Percentiles rank a stretch among this genome's conserved stretches.
Evolutionary conservation across 1,284 basidiomycete genomes (phyloP).

Genomic region (Peniophora sp.): DNA sequence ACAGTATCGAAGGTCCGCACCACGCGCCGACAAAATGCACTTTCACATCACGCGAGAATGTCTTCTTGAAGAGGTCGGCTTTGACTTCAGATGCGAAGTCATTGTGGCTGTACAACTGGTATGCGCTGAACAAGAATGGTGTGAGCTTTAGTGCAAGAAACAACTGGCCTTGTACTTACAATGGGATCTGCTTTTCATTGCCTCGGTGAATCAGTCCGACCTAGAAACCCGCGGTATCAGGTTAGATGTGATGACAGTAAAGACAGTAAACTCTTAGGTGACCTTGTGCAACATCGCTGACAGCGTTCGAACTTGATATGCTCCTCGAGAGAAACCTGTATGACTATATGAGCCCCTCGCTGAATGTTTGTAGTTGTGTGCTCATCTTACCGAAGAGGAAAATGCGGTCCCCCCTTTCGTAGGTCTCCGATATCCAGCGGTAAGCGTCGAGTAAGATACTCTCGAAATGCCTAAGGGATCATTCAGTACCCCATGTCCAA

Average conservation of each 20-base stretch:
- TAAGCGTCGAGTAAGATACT: neutral
- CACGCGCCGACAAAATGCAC: neutral
- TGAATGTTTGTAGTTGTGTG: neutral
- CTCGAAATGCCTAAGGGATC: neutral
- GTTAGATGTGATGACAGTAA: conserved; percentile 5
- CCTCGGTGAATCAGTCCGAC: neutral
- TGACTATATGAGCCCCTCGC: neutral
- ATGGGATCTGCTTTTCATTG: neutral
- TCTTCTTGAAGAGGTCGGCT: neutral
- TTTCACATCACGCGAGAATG: neutral
- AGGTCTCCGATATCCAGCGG: neutral
- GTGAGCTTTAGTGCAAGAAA: too few relatives aligned
- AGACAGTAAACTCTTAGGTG: neutral
- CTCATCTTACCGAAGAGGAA: neutral
- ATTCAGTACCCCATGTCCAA: neutral
- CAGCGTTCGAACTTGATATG: neutral
- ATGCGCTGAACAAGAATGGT: conserved; percentile 20
- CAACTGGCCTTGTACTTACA: too few relatives aligned
- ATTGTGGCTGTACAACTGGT: conserved; percentile 17
- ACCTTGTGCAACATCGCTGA: neutral
- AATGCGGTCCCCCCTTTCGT: neutral
- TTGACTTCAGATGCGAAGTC: neutral
- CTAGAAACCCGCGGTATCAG: too few relatives aligned
- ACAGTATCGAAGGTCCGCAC: neutral
- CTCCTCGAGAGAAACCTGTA: neutral